Base-by-base conservation (phyloP, 768 basidiomycete genomes). In the Xerocomellus amylosporus region DNA sequence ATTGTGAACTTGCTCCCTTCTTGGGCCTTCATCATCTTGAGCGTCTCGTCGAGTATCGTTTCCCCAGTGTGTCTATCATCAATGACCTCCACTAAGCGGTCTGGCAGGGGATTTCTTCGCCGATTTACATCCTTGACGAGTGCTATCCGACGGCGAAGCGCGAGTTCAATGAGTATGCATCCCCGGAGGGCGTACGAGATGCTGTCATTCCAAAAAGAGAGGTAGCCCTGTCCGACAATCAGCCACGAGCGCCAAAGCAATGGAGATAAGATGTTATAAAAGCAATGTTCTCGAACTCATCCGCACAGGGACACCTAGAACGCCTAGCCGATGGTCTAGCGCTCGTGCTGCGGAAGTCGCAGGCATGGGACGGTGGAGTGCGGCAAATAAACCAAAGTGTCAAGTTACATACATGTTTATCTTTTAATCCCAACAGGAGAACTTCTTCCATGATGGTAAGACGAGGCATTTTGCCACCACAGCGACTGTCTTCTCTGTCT, bases 151-250 rank as follows among this genome's bases (percentile, higher is more conserved):
- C 93, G 81, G 39, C 96, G 84, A n/a, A 99, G 82, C 1, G 96
- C 95, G 55, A 99, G 87, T 70, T 99, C 96, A 51, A 98, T 88
- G 57, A 99, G 83, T 64, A 99, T 98, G 71, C 96, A 98, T 5
- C 97, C 97, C n/a, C 97, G 85, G 2, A 99, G 81, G 14, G 96
- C 95, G 73, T 99, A 99, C 0, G 94, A 97, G 61, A 99, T 99
- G 74, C 98, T 98, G 78, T 99, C 96, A 74, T 98, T 98, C 96
- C 96, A 98, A 70, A 98, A 98, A 1, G 93, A 96, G 37, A 98
- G 84, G 72, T 98, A 97, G 34, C 95, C 95, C 84, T 87, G 62
- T 42, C 40, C 8, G 19, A 57, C 10, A 6, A 34, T 68, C 43
- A 66, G 61, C 38, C 28, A 58, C 22, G n/a, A 37, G 45, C 13